Base-by-base conservation (phyloP, 179 eudicot genomes). In the Beta corolliflora region DNA sequence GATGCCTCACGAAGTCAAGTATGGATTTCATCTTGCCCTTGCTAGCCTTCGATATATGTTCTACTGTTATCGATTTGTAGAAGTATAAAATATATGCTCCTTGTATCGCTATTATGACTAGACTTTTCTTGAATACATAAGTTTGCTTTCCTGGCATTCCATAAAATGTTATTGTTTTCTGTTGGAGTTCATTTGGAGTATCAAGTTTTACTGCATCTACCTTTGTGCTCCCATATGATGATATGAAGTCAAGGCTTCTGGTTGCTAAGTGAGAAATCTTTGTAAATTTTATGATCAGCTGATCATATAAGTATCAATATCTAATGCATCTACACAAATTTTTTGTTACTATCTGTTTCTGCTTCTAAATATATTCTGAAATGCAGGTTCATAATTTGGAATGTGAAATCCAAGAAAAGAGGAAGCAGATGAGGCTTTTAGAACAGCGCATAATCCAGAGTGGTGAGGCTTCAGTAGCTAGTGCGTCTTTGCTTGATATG, bases 401-500 rank as follows among this genome's bases (percentile, higher is more conserved):
- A 88, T 84, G 58, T 86, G 99, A 95, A 86, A 93, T 97, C 63
- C 89, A 88, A 81, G 98, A 95, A 60, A 97, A 97, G 86, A 86
- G 87, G 80, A 89, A 86, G 86, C 98, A 94, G 80, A 91, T 93
- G 98, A 91, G 93, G 89, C 82, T 85, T 79, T 80, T 97, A 75
- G 99, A 97, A 81, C 94, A 94, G 81, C 93, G 94, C 16, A 97
- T 97, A 19, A 83, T 84, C 78, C 97, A 93, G 79, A 87, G 88
- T 80, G 95, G 97, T 53, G 95, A 93, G 87, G 91, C 93, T 82
- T 91, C 99, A 66, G 87, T 83, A 80, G 91, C 97, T 64, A 95
- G 91, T 88, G 88, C 97, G 58, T 93, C 99, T 50, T 63, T 92
- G 70, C 90, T 91, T 79, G 97, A 97, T 76, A 91, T 97, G 99